These are phyloP conservation scores for Urochloa ruziziensis DNA, from an alignment of 176 grass and related monocot species.

Conservation along the genomic window DNA sequence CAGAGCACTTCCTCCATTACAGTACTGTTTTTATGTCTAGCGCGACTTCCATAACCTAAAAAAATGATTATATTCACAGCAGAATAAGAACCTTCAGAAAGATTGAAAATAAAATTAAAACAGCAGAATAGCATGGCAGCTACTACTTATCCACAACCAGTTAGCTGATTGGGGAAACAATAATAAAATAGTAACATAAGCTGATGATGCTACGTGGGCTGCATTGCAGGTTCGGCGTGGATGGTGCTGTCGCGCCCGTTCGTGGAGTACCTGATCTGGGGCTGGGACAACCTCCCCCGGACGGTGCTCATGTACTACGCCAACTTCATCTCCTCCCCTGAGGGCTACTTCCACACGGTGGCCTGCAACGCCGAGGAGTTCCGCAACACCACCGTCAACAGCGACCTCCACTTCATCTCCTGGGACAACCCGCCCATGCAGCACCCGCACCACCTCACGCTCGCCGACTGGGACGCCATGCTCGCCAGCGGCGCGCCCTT, in stretches of 20 bases:
- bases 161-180: too few species aligned
- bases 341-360: constrained; percentile 92
- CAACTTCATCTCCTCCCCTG: constrained; percentile 88
- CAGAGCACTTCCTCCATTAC: too few species aligned
- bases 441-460: constrained; percentile 70
- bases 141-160: neutral
- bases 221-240: constrained; percentile 43
- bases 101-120: neutral
- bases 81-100: too few species aligned
- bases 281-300: constrained; percentile 86
- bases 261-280: constrained; percentile 89
- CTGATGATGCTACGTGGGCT: neutral
- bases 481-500: constrained; percentile 67
- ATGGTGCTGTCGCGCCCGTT: constrained; percentile 69
- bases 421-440: constrained; percentile 93
- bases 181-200: neutral
- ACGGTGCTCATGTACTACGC: constrained; percentile 88
- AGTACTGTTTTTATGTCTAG: too few species aligned
- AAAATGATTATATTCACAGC: too few species aligned
- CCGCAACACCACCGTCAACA: constrained; percentile 79
- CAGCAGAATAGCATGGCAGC: neutral
- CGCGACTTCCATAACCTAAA: too few species aligned
- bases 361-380: constrained; percentile 75
- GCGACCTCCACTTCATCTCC: constrained; percentile 82
- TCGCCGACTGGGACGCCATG: constrained; percentile 57